A percentile compares a stretch with the other conserved stretches of the same genome.
Evolutionary conservation across 352 stramenopile species (phyloP).

Genomic region (Phytophthora foliorum): DNA sequence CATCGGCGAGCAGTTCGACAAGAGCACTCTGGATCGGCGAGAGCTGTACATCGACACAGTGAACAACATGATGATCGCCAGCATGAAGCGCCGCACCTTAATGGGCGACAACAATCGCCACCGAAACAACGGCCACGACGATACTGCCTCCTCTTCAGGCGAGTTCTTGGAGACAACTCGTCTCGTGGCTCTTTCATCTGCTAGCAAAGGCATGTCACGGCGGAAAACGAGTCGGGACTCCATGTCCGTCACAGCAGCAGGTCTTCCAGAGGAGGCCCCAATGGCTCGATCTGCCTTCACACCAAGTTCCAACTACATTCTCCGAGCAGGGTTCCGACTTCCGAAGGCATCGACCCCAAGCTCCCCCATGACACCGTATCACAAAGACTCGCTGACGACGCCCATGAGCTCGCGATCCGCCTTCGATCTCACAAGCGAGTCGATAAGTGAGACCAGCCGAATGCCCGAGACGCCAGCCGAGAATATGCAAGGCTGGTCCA

Average conservation of each 20-base stretch:
- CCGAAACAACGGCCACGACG: conserved; percentile 33
- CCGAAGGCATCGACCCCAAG: conserved; percentile 56
- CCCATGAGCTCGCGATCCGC: conserved; percentile 33
- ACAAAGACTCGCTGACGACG: conserved; percentile 32
- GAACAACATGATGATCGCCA: conserved; percentile 79
- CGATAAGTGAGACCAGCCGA: conserved; percentile 18
- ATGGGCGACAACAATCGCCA: conserved; percentile 22
- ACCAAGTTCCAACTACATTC: conserved; percentile 50
- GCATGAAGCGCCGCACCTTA: conserved; percentile 78
- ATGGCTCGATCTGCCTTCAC: conserved; percentile 47
- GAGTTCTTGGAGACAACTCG: conserved; percentile 67
- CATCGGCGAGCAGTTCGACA: conserved; percentile 90
- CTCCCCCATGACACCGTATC: conserved; percentile 26
- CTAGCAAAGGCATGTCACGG: conserved; percentile 25
- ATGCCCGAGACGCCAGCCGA: conserved; percentile 31
- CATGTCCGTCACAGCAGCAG: conserved; percentile 40
- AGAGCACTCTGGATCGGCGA: conserved; percentile 75
- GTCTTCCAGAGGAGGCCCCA: conserved; percentile 41
- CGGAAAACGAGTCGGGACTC: conserved; percentile 42
- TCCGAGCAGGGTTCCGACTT: conserved; percentile 66
- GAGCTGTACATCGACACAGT: conserved; percentile 87
- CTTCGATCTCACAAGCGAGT: conserved; percentile 38
- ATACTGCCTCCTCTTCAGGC: conserved; percentile 25
- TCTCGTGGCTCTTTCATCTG: conserved; percentile 34
- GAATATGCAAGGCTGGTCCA: conserved; percentile 48